Evolutionary conservation across 2,329 filamentous ascomycete species (phyloP), one percentile per base, ranked within the genome.

Genomic region (Pseudopyricularia javanii): DNA sequence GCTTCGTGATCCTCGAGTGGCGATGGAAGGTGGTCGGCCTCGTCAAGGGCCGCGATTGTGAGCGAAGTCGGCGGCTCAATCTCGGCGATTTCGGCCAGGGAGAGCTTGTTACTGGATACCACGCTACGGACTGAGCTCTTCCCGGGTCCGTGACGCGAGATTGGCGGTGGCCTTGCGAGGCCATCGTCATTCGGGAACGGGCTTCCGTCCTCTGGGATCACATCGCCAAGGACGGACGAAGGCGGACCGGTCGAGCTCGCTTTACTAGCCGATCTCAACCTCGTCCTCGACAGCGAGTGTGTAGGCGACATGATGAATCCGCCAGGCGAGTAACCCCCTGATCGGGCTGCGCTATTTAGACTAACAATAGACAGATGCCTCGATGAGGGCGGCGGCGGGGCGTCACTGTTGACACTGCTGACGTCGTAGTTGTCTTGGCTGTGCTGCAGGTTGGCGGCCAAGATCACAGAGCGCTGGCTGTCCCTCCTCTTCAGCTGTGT

Each of bases 401-500:
- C 37, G 37, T 43, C 61, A 57, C 49, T 51, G 53, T 59, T 58
- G 28, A 53, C 58, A 45, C 62, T 66, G 4, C 5, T 43, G 22
- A 11, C 22, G 17, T 43, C 37, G 37, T 20, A 50, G 67, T 65
- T 30, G 64, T 63, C 20, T 53, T 45, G 20, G 7, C 11, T 54
- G 15, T 55, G 58, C 54, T 58, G 58, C 56, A 73, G 63, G 53
- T 70, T 73, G 47, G 73, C 71, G 20, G 77, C 79, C 47, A 80
- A 71, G 50, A 82, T 71, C 8, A 82, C 85, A 2, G 82, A 85
- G 54, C 78, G 75, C 56, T 79, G 75, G 62, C 82, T 87, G 62
- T 86, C 85, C 62, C 74, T 79, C 58, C 80, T 76, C 68, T 87
- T 88, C 62, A 86, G 72, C 66, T 87, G 82, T 56, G 80, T 73